Percentiles rank a stretch among this genome's conserved stretches.
These are phyloP conservation scores for Phytophthora lateralis DNA, from an alignment of 352 stramenopile genomes.

Conservation along the genomic window DNA sequence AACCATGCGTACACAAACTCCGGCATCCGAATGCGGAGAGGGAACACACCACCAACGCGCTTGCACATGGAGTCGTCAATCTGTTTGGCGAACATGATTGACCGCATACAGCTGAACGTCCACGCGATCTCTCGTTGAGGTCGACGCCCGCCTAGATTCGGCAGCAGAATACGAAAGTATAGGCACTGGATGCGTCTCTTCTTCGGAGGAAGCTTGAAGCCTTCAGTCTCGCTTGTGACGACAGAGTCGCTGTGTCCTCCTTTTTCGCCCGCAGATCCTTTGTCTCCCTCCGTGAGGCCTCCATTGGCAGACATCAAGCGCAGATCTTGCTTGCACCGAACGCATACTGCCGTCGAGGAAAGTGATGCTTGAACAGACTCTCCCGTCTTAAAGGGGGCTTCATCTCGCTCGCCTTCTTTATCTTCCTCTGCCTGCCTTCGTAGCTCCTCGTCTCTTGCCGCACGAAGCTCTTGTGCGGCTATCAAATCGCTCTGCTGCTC, in stretches of 20 bases:
- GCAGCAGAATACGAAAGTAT: conserved; percentile 90
- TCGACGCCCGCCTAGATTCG: conserved; percentile 83
- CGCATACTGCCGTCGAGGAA: conserved; percentile 41
- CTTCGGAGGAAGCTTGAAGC: conserved; percentile 22
- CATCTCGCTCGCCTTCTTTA: conserved; percentile 49
- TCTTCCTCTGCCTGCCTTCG: conserved; percentile 43
- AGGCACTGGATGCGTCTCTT: conserved; percentile 82
- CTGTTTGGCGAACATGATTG: conserved; percentile 90
- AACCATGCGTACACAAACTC: conserved; percentile 96
- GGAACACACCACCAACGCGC: conserved; percentile 46
- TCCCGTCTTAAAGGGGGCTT: conserved; percentile 3
- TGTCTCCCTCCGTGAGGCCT: conserved; percentile 21
- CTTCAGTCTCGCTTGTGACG: conserved; percentile 9
- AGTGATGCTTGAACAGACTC: background rate
- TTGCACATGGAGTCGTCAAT: conserved; percentile 80
- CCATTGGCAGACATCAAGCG: conserved; percentile 41
- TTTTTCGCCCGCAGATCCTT: background rate
- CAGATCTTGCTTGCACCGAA: conserved; percentile 67
- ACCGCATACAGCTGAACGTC: conserved; percentile 91
- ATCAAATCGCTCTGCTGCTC: conserved; percentile 80
- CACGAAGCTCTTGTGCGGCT: conserved; percentile 60
- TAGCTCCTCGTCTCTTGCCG: conserved; percentile 57
- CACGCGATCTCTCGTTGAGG: conserved; percentile 81
- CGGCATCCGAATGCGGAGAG: conserved; percentile 85
- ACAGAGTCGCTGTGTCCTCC: background rate